Percentiles rank a stretch among this genome's conserved stretches.
These are phyloP conservation scores for Pyrenopolyporus hunteri DNA, from an alignment of 495 filamentous ascomycete genomes.

Conservation along the genomic window DNA sequence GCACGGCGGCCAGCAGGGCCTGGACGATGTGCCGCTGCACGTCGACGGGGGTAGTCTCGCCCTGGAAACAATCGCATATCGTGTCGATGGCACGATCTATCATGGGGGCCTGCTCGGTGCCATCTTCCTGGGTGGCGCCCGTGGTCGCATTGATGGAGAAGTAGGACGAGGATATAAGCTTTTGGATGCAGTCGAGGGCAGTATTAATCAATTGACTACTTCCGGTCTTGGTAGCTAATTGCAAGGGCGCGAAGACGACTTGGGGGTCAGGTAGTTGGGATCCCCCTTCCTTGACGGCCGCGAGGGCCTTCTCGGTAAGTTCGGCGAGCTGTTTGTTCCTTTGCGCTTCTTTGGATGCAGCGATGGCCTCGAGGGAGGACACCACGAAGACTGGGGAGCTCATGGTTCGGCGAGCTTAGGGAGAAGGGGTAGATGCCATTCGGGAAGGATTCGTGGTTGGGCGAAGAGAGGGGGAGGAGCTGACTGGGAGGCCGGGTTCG, in stretches of 20 bases:
- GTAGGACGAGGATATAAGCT: slow-evolving; percentile 97
- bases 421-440: slow-evolving; percentile 47
- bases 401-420: slow-evolving; percentile 61
- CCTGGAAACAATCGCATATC: slow-evolving; percentile 98
- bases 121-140: slow-evolving; percentile 49
- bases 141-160: slow-evolving; percentile 76
- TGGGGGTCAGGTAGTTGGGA: slow-evolving; percentile 79
- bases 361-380: slow-evolving; percentile 88
- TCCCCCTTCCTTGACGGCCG: slow-evolving; percentile 79
- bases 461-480: slow-evolving; percentile 3
- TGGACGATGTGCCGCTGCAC: slow-evolving; percentile 98
- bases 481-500: neutral
- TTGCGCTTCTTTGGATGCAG: slow-evolving; percentile 83
- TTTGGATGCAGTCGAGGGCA: slow-evolving; percentile 96
- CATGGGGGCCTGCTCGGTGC: slow-evolving; percentile 61
- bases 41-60: slow-evolving; percentile 86
- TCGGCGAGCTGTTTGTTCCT: slow-evolving; percentile 81
- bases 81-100: slow-evolving; percentile 99
- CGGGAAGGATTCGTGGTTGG: slow-evolving; percentile 32
- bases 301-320: slow-evolving; percentile 77
- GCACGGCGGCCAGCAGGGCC: slow-evolving; percentile 89
- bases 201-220: slow-evolving; percentile 85
- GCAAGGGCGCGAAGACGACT: slow-evolving; percentile 86
- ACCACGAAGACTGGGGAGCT: slow-evolving; percentile 96
- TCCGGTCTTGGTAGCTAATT: slow-evolving; percentile 81